Conservation (phyloP, 2,329 filamentous ascomycete species). For the Diaporthe caulivora region DNA sequence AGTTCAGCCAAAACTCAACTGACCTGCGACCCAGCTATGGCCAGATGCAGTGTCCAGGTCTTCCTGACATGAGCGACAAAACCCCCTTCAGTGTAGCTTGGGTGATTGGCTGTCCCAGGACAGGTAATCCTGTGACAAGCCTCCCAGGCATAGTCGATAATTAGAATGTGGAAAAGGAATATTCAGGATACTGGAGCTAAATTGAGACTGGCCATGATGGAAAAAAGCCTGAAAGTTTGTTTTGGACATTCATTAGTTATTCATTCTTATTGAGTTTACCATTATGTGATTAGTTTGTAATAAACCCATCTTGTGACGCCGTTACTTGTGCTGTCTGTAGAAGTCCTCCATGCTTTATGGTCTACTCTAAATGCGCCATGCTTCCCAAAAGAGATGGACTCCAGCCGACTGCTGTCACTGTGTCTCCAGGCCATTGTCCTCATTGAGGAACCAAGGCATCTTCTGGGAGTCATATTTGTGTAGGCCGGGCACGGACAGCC, state of each 20-base stretch:
- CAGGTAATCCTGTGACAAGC: background rate
- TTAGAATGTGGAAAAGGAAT: background rate
- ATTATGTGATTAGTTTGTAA: background rate
- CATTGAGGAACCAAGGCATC: conserved; percentile 37
- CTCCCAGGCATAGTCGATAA: background rate
- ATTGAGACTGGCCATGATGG: background rate
- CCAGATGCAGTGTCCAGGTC: background rate
- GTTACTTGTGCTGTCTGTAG: background rate
- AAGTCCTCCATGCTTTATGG: background rate
- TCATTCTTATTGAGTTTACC: too few species aligned
- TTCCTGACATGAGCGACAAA: background rate
- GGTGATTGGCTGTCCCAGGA: conserved; percentile 9
- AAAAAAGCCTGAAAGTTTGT: background rate
- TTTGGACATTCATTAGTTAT: background rate
- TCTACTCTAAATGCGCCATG: background rate
- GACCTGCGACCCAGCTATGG: background rate
- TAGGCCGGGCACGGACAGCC: conserved; percentile 30
- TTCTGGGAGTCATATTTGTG: conserved; percentile 34
- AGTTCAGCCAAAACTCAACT: background rate
- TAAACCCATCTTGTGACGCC: background rate
- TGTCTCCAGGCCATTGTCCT: conserved; percentile 32
- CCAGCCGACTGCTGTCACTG: background rate
- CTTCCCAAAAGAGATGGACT: background rate
- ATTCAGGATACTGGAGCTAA: background rate
- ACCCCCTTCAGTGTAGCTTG: background rate